Evolutionary conservation across 768 basidiomycete genomes (phyloP).

Genomic region (Leucocoprinus leucothites): DNA sequence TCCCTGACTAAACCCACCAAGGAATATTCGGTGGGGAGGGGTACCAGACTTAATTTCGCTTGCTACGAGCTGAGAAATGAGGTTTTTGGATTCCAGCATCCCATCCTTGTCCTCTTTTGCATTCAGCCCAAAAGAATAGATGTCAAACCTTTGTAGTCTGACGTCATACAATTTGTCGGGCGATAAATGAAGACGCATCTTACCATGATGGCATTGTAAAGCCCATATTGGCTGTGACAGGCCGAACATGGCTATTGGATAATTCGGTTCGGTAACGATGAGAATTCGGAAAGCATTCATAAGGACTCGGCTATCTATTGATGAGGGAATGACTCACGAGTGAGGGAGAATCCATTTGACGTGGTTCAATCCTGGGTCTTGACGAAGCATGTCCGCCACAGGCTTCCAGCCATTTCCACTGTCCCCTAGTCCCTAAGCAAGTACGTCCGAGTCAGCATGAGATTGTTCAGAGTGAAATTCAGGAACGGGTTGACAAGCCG

Average conservation of each 20-base stretch:
- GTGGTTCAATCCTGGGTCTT: conserved; percentile 54
- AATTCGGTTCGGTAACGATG: neutral
- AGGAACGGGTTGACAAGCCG: neutral
- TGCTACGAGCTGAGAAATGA: conserved; percentile 67
- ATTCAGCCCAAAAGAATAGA: conserved; percentile 60
- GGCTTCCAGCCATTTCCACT: conserved; percentile 74
- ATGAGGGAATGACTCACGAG: conserved; percentile 45
- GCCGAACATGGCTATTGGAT: conserved; percentile 43
- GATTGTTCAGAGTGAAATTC: neutral
- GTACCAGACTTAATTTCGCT: conserved; percentile 73
- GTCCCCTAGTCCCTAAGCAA: conserved; percentile 68
- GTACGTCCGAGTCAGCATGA: neutral
- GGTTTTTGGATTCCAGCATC: conserved; percentile 61
- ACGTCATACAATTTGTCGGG: conserved; percentile 9
- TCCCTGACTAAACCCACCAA: conserved; percentile 91
- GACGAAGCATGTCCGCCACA: conserved; percentile 65
- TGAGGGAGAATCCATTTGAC: conserved; percentile 91
- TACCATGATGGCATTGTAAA: conserved; percentile 78
- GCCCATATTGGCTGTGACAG: conserved; percentile 75
- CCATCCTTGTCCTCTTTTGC: conserved; percentile 71
- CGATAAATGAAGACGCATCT: conserved; percentile 1
- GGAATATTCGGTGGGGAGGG: conserved; percentile 64
- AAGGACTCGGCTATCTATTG: neutral
- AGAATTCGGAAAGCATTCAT: neutral
- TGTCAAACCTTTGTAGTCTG: conserved; percentile 67